Conservation (phyloP, 257 asterid genomes). For the Capsicum baccatum region DNA sequence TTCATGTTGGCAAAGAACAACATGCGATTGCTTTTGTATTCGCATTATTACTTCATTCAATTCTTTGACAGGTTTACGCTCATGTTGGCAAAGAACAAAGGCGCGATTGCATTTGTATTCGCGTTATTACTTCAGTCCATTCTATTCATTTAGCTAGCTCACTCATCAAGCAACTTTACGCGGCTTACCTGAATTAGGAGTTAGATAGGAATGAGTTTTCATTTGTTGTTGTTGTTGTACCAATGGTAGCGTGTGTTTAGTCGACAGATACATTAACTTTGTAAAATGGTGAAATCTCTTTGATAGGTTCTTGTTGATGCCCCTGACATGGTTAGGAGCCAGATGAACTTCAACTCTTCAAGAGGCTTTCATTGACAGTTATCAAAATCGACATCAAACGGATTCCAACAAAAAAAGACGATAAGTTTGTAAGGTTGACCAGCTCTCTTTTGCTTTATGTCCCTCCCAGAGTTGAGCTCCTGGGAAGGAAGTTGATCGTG, state of each 20-base stretch:
- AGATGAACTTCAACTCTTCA: slow-evolving; percentile 33
- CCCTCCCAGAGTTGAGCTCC: too few species aligned
- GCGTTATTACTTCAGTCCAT: too few species aligned
- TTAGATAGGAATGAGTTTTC: too few species aligned
- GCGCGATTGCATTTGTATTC: too few species aligned
- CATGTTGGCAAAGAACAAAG: too few species aligned
- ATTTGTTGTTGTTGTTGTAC: too few species aligned
- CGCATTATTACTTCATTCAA: not conserved
- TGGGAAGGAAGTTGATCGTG: slow-evolving; percentile 41
- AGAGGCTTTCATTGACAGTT: slow-evolving; percentile 40
- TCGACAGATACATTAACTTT: not conserved
- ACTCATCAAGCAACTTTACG: not conserved
- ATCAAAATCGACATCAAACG: slow-evolving; percentile 41
- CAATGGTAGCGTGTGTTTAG: not conserved
- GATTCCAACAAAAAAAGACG: slow-evolving; percentile 37
- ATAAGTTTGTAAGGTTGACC: not conserved
- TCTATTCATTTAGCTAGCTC: not conserved
- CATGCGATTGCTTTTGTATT: slow-evolving; percentile 21
- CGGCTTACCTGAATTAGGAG: not conserved
- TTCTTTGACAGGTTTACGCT: too few species aligned
- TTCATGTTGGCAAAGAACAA: slow-evolving; percentile 45
- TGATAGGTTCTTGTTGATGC: slow-evolving; percentile 40
- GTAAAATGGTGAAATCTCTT: not conserved
- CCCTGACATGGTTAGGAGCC: slow-evolving; percentile 41
- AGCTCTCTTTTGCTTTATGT: too few species aligned